Base-by-base conservation (phyloP, 1,139 yeast species). In the Nakaseomyces bracarensis region DNA sequence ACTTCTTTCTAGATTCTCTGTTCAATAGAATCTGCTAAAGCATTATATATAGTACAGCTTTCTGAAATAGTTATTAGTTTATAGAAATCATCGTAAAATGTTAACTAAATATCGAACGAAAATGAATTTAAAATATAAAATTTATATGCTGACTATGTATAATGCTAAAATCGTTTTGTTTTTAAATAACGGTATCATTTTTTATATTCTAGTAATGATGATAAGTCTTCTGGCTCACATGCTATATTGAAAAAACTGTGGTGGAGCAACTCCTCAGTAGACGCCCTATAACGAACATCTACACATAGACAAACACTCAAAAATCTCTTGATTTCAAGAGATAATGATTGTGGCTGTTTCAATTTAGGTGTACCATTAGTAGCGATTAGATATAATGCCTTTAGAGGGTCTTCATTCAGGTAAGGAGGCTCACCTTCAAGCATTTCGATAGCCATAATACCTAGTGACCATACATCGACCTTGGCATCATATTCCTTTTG, bases 391-490 rank as follows among this genome's bases (percentile, higher is more conserved):
- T 85, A 89, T 44, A 84, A 68, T 0, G 93, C 93, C 62, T 79
- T 81, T 56, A 83, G 68, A 7, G 96, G 97, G 63, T 87, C 96
- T 63, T 89, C 96, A 60, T 89, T 87, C 60, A 89, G 70, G 60
- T 89, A 89, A 16, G 97, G 97, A 9, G 97, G 97, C 60, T 89
- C 96, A 13, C 95, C 91, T 65, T 89, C 97, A 51, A 89, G 83
- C 96, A 89, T 87, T 65, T 89, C 97, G 54, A 89, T 89, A 1
- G 95, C 83, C 96, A 89, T 89, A 52, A 89, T 89, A 48, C 97
- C 97, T 48, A 89, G 68, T 2, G 95, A 84, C 97, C 97, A 89
- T 31, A 89, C 91, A 63, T 89, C 97, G 18, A 89, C 95, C 62
- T 89, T 89, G 52, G 84, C 95, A 54, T 86, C 96, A 55, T 89